Percentiles rank a stretch among this genome's conserved stretches.
phyloP scores from a whole-genome alignment of 2,329 filamentous ascomycete species.

The Pestalotiopsis fici region DNA sequence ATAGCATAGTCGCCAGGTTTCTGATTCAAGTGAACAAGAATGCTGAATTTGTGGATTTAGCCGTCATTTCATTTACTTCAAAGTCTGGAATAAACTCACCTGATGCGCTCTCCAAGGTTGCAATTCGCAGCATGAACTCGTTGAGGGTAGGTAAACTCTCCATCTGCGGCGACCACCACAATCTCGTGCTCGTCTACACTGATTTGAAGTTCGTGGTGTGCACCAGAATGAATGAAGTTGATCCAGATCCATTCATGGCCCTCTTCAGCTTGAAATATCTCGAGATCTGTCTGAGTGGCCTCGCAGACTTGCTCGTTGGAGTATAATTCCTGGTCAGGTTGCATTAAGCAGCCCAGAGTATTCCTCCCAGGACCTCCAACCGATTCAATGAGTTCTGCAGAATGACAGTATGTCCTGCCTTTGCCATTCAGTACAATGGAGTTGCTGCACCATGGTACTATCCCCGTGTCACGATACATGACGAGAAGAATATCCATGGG shows the following conservation, averaged over 20 bases:
- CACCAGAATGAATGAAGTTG: slow-evolving; percentile 18
- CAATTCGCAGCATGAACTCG: slow-evolving; percentile 16
- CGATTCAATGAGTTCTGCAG: slow-evolving; percentile 2
- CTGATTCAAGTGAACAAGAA: slow-evolving; percentile 14
- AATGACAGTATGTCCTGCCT: slow-evolving; percentile 14
- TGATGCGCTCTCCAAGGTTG: slow-evolving; percentile 18
- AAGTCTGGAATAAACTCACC: no score
- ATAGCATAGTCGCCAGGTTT: slow-evolving; percentile 16
- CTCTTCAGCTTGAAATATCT: slow-evolving; percentile 11
- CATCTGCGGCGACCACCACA: slow-evolving; percentile 17
- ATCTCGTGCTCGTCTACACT: slow-evolving; percentile 18
- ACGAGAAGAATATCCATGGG: slow-evolving; percentile 17
- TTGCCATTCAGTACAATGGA: slow-evolving; percentile 15
- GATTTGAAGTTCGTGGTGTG: slow-evolving; percentile 16
- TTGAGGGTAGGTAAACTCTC: slow-evolving; percentile 17
- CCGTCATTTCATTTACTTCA: no score
- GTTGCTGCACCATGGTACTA: slow-evolving; percentile 17
- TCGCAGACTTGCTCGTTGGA: slow-evolving; percentile 13
- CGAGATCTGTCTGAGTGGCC: slow-evolving; percentile 13
- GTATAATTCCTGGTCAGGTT: slow-evolving; percentile 9
- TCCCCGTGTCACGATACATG: slow-evolving; percentile 16
- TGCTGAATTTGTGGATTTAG: not conserved
- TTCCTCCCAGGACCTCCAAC: slow-evolving; percentile 13
- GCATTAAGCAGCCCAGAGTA: slow-evolving; percentile 12
- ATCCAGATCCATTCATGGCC: slow-evolving; percentile 17